A percentile compares a stretch with the other conserved stretches of the same genome.
Conservation (phyloP, 2,329 filamentous ascomycete species). For the Colletotrichum sojae region DNA sequence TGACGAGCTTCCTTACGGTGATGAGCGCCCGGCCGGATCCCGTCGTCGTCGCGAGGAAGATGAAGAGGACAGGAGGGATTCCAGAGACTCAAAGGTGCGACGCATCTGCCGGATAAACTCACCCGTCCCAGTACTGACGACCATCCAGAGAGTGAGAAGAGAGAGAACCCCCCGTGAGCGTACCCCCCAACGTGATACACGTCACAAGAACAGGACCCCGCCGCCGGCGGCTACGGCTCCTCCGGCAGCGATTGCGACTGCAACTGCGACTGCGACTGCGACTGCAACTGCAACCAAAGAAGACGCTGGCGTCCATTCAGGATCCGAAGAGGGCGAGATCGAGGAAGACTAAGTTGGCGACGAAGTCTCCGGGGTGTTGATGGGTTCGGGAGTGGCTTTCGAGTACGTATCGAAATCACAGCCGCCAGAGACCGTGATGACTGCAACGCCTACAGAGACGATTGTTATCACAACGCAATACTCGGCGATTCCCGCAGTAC, state of each 20-base stretch:
- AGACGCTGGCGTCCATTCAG: slow-evolving; percentile 78
- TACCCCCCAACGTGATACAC: slow-evolving; percentile 70
- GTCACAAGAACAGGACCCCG: slow-evolving; percentile 71
- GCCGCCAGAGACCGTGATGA: slow-evolving; percentile 43
- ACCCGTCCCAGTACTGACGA: slow-evolving; percentile 46
- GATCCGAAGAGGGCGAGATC: slow-evolving; percentile 98
- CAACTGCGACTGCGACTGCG: slow-evolving; percentile 44
- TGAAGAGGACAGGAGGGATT: slow-evolving; percentile 78
- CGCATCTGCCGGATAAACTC: background rate
- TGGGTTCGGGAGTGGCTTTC: slow-evolving; percentile 18
- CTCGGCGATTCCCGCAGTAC: background rate
- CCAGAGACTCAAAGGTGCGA: slow-evolving; percentile 77
- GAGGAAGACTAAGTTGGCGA: slow-evolving; percentile 76
- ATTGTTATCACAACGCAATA: slow-evolving; percentile 4
- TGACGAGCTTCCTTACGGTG: slow-evolving; percentile 93
- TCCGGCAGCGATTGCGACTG: slow-evolving; percentile 29
- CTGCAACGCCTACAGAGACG: slow-evolving; percentile 38
- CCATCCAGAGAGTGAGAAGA: slow-evolving; percentile 69
- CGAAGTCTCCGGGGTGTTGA: background rate
- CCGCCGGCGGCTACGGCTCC: slow-evolving; percentile 50
- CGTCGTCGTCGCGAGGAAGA: slow-evolving; percentile 85
- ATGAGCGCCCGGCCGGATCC: slow-evolving; percentile 75
- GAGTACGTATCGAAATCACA: slow-evolving; percentile 53
- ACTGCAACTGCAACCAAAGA: slow-evolving; percentile 56
- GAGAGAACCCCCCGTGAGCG: slow-evolving; percentile 72